Base-by-base conservation (phyloP, 495 filamentous ascomycete species). In the Haplographium delicatum region DNA sequence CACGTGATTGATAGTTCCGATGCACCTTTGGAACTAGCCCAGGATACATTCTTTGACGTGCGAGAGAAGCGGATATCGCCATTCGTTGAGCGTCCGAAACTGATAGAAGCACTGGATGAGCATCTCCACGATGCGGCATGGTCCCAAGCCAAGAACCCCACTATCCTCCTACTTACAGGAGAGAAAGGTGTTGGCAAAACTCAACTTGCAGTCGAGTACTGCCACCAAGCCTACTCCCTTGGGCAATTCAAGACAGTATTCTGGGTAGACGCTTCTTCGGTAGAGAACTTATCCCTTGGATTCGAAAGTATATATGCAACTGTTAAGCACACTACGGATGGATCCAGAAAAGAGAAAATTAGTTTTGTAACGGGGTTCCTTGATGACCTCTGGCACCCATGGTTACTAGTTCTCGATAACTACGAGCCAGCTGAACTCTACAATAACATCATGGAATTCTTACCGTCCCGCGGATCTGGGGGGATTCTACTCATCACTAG, bases 1-100 rank as follows among this genome's bases (percentile, higher is more conserved):
- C 53, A 56, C 23, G 53, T 56, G 30, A 51, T 56, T 19, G 53
- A 56, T 44, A 45, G 40, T 23, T n/a, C 39, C 6, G 53, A 56
- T 2, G 28, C 40, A 2, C 47, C 47, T 18, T 8, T 34, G 0
- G n/a, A 15, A 23, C 33, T 22, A 10, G 33, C 18, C 10, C 47
- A 50, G 9, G 53, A 56, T 28, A 39, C 40, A 2, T 56, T 50
- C 27, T 56, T 50, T 31, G 39, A 50, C 22, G 53, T 56, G 23
- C 27, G 53, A 26, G 53, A 56, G 35, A 33, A 50, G 27, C 18
- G 47, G 27, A 26, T 56, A 8, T 16, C 7, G 24, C n/a, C 39
- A 8, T 56, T 56, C 20, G 53, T 56, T 27, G 53, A 56, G 20
- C 46, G 53, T 1, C 25, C 40, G 2, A 25, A 3, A 4, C 27